Conservation (phyloP, 257 asterid species). For the Lycium ferocissimum region DNA sequence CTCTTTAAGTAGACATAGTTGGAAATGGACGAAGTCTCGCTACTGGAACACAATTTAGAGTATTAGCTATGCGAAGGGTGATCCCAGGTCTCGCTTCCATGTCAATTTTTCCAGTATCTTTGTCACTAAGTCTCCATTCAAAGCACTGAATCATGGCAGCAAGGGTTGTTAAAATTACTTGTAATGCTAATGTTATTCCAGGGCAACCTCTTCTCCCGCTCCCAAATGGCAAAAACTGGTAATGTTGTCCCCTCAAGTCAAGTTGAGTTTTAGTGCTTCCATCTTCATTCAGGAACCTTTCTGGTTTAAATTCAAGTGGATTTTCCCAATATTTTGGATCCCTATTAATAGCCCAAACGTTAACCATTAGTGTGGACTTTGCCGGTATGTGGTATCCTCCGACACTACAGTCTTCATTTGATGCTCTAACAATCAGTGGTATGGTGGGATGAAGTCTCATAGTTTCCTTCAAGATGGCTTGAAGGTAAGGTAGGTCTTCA, state of each 20-base stretch:
- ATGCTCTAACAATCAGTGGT: conserved; percentile 58
- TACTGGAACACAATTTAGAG: conserved; percentile 55
- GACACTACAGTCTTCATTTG: conserved; percentile 57
- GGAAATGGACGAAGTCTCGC: conserved; percentile 47
- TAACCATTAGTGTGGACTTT: conserved; percentile 58
- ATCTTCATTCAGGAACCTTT: conserved; percentile 52
- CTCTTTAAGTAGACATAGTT: neutral
- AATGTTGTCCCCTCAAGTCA: conserved; percentile 82
- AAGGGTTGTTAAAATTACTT: conserved; percentile 62
- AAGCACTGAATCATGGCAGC: conserved; percentile 78
- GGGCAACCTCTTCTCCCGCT: conserved; percentile 79
- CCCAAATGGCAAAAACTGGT: conserved; percentile 67
- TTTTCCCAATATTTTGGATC: conserved; percentile 68
- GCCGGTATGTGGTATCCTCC: conserved; percentile 59
- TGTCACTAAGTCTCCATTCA: conserved; percentile 50
- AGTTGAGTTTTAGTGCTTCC: conserved; percentile 27
- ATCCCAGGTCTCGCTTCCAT: conserved; percentile 70
- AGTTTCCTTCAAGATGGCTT: conserved; percentile 72
- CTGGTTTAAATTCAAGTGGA: conserved; percentile 65
- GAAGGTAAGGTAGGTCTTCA: conserved; percentile 64
- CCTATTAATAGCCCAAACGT: conserved; percentile 75
- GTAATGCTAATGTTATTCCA: conserved; percentile 66
- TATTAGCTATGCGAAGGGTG: conserved; percentile 64
- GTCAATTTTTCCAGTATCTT: conserved; percentile 35
- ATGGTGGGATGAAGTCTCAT: conserved; percentile 77